Evolutionary conservation across 768 basidiomycete species (phyloP), one percentile per base, ranked within the genome.

Genomic region (Termitomyces sp.): DNA sequence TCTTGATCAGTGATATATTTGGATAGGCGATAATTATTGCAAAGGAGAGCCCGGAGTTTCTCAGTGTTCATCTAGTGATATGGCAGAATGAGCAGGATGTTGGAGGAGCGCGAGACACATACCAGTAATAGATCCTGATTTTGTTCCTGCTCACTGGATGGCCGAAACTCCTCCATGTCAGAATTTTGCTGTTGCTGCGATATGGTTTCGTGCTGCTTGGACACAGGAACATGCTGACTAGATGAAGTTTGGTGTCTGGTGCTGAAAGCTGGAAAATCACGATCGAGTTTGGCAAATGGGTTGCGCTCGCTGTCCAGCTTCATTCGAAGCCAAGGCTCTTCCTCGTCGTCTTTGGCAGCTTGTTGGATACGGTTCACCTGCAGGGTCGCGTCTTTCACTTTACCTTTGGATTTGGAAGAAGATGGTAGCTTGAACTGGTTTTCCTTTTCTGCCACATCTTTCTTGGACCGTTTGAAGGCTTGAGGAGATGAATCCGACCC

Each of bases 381-480:
- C 14, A 53, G 40, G 14, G 41, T 34, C 4, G 29, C 17, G 49
- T 54, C 51, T 34, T 65, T 70, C 1, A 58, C 62, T 58, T 71
- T 70, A 23, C 56, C 60, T 42, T 56, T 58, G n/a, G 27, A 37
- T 50, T 44, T 17, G 37, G 45, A 29, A 35, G 19, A 29, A 12
- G 23, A 11, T n/a, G 2, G 29, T 40, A 41, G 45, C 27, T 50
- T 54, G 44, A 50, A 59, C 52, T 34, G 58, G 43, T 78, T 78
- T 62, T 77, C 76, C 60, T 78, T 77, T 32, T 74, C 71, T 0
- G 66, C 63, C 17, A 32, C 48, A 31, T 60, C 57, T 42, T 58
- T 68, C 54, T 72, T 77, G 11, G 65, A 66, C 7, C 74, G 71
- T 60, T 78, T 78, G 8, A 60, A 51, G 3, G 60, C 57, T 50